Evolutionary conservation across 2,329 filamentous ascomycete species (phyloP), one percentile per base, ranked within the genome.

Genomic region (Emmonsiellopsis sp.): DNA sequence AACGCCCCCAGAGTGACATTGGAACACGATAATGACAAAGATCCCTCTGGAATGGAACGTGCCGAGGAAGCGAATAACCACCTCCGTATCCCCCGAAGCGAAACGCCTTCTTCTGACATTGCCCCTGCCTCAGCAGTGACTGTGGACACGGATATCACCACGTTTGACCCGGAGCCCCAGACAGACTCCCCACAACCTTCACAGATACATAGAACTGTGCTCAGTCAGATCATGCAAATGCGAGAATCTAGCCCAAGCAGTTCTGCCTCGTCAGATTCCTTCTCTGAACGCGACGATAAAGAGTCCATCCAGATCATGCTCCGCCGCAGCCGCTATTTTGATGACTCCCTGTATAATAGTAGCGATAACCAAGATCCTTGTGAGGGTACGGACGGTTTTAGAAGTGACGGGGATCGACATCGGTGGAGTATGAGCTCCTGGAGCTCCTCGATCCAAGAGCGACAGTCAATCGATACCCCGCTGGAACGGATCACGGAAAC

Each of bases 81-180:
- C 38, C n/a, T 51, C 37, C 11, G 32, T 11, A 32, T 40, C 15
- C 13, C 20, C 38, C 26, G 26, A 31, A 40, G 44, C 46, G 26
- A 52, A 54, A 52, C 52, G 44, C 46, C 62, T 65, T 35, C 54
- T 58, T 11, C 71, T 69, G 9, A 82, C 32, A 73, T 79, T 43
- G 70, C 72, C 34, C 82, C 82, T 1, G 68, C 68, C 34, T 85
- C 84, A 13, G 79, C 83, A 2, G 64, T 81, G 5, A 84, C 83
- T n/a, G 77, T 77, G 42, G 78, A 78, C 7, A 89, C 85, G 0
- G 83, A 87, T 61, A 68, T 68, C 37, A 76, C 74, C 5, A 65
- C 68, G 32, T 87, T 89, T 59, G 87, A 90, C 59, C 78, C 76
- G n/a, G 86, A 89, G 60, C 77, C 83, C 20, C 86, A 89, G 64